phyloP scores from a whole-genome alignment of 805 yeast genomes.

The Candida rishiriensis region DNA sequence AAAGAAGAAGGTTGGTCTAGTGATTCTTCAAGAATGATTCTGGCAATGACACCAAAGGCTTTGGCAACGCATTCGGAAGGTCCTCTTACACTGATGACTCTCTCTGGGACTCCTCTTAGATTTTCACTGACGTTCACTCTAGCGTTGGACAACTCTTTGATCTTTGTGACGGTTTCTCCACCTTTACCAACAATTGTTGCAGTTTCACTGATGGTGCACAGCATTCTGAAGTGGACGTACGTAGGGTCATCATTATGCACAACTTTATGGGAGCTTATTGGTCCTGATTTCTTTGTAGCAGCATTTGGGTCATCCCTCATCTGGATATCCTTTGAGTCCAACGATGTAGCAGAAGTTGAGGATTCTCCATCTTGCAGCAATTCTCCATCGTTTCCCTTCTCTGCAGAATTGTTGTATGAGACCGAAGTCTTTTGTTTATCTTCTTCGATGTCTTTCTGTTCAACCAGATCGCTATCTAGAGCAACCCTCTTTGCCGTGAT shows the following conservation, averaged over 20 bases:
- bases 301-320: constrained; percentile 2
- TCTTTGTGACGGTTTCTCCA: constrained; percentile 66
- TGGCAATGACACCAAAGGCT: constrained; percentile 70
- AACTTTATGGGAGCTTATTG: constrained; percentile 19
- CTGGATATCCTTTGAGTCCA: constrained; percentile 2
- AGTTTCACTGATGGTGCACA: constrained; percentile 72
- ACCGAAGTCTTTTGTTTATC: constrained; percentile 42
- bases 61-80: constrained; percentile 73
- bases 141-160: constrained; percentile 59
- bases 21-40: constrained; percentile 64
- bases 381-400: constrained; percentile 7
- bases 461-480: constrained; percentile 56
- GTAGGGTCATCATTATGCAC: constrained; percentile 47
- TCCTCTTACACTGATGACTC: constrained; percentile 72
- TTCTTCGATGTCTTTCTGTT: constrained; percentile 36
- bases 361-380: constrained; percentile 1
- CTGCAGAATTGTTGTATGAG: constrained; percentile 16
- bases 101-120: constrained; percentile 63
- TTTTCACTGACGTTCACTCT: constrained; percentile 71
- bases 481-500: constrained; percentile 65
- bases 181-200: constrained; percentile 72
- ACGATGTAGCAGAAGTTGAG: too few species aligned
- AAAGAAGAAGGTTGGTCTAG: constrained; percentile 57
- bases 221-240: constrained; percentile 65
- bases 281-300: constrained; percentile 9